phyloP scores from a whole-genome alignment of 1,284 basidiomycete genomes.

The Malassezia vespertilionis region DNA sequence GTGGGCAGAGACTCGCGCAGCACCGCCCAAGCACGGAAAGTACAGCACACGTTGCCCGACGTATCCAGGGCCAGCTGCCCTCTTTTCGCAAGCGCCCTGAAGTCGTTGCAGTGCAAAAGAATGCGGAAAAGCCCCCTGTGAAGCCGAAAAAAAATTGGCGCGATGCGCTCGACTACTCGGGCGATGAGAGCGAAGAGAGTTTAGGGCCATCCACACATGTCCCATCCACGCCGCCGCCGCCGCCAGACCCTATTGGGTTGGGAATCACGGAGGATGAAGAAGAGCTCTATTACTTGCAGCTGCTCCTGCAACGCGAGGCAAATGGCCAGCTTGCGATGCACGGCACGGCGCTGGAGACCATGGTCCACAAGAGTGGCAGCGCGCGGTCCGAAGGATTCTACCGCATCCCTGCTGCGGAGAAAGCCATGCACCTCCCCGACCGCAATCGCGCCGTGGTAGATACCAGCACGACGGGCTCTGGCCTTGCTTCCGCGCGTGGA shows the following conservation, averaged over 20 bases:
- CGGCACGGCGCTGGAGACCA: constrained; percentile 13
- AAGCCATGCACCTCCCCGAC: constrained; percentile 66
- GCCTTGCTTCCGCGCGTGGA: constrained; percentile 68
- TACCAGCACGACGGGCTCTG: constrained; percentile 37
- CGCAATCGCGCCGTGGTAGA: constrained; percentile 53
- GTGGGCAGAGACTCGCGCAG: constrained; percentile 22
- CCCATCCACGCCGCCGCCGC: not conserved
- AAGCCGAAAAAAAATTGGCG: too few relatives aligned
- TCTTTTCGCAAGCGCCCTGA: constrained; percentile 23
- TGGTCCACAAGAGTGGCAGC: constrained; percentile 61
- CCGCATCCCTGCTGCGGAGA: constrained; percentile 81
- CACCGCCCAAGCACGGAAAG: constrained; percentile 12
- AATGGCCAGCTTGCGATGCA: constrained; percentile 20
- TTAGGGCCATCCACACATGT: too few relatives aligned
- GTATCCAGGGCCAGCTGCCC: constrained; percentile 19
- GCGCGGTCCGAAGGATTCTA: constrained; percentile 89
- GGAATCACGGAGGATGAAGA: constrained; percentile 74
- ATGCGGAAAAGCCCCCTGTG: not conserved
- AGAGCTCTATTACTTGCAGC: constrained; percentile 72
- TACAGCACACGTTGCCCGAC: too few relatives aligned
- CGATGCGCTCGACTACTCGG: constrained; percentile 2
- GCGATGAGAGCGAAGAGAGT: constrained; percentile 1
- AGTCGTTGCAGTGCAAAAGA: not conserved
- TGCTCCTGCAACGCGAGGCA: constrained; percentile 53
- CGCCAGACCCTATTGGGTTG: constrained; percentile 1